Evolutionary conservation across 495 filamentous ascomycete genomes (phyloP), one percentile per base, ranked within the genome.

Genomic region (Lasiosphaeria miniovina): DNA sequence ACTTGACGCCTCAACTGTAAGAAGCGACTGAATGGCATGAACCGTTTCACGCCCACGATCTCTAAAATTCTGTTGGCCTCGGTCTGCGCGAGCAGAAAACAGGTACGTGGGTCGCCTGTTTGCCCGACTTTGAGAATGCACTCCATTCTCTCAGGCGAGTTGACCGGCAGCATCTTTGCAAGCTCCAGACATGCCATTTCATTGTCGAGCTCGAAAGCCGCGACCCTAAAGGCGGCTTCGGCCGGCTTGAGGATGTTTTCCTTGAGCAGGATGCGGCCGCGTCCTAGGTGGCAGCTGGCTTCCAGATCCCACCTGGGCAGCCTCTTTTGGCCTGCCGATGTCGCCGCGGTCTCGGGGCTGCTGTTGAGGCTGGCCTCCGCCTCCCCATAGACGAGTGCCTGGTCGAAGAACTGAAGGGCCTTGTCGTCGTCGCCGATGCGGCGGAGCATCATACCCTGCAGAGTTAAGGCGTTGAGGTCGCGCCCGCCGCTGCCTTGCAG

Each of bases 271-370:
- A 75, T 65, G 17, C 11, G 33, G 41, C 67, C 71, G 1, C 64
- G 63, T 38, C 49, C 61, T 31, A 63, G 57, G 11, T 67, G 55
- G 61, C 70, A 77, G 54, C 52, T 46, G 2, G 41, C 45, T 50
- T 73, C 70, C 65, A 67, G 71, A 36, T 63, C 59, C 75, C 75
- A 79, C 53, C 43, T 57, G 46, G 69, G 66, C 14, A 32, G 9
- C 12, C 68, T 49, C 8, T 41, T 8, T 5, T 17, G 54, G 4
- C 32, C 10, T 24, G 24, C 24, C 24, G 24, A 24, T 24, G 6
- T 38, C 34, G 8, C 10, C 14, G 4, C 10, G n/a, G 33, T 5
- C 10, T 32, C 24, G n/a, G 8, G 31, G 14, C 34, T 45, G 36
- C 36, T 49, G 52, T 46, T 49, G 34, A 36, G 49, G 49, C 48